Base-by-base conservation (phyloP, 2,329 filamentous ascomycete genomes). In the Sporothrix brasiliensis region DNA sequence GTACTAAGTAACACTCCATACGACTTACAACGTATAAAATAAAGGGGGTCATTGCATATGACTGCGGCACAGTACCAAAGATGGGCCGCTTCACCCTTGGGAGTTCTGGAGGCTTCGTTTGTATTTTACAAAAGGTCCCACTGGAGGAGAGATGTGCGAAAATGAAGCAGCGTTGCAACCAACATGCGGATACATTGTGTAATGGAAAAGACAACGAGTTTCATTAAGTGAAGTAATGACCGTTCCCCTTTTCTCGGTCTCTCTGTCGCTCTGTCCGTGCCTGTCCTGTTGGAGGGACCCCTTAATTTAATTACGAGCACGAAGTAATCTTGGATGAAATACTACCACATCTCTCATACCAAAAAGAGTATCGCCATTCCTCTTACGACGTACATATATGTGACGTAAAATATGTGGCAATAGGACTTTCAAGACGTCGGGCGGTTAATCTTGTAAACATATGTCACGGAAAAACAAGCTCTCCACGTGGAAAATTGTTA, bases 271-370 rank as follows among this genome's bases (percentile, higher is more conserved):
- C 27, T 30, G 27, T 30, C 27, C 27, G 19, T 58, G n/a, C n/a
- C 10, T 60, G 30, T 41, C 21, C 34, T 34, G 56, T 14, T 21
- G 19, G 5, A 24, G 10, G 41, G 53, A 30, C 56, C 56, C 56
- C 34, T 60, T 41, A 60, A 41, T 24, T 41, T 60, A 21, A 41
- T 5, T 41, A 60, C 19, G n/a, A 34, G 56, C 34, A 60, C 30
- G 54, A 19, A 21, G 54, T 60, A 60, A 60, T 41, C 39, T 60
- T 39, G 54, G 54, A 60, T 60, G 30, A 60, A 60, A 60, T 39
- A 10, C 30, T 16, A 10, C 19, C 34, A 19, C 10, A 11, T 1
- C 24, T 41, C 27, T 9, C 10, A 7, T 3, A n/a, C 7, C 19
- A 21, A n/a, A 60, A 34, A 34, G 34, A 21, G 34, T 1, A 41